Conservation (phyloP, 129 eudicot species). For the Sambucus nigra region DNA sequence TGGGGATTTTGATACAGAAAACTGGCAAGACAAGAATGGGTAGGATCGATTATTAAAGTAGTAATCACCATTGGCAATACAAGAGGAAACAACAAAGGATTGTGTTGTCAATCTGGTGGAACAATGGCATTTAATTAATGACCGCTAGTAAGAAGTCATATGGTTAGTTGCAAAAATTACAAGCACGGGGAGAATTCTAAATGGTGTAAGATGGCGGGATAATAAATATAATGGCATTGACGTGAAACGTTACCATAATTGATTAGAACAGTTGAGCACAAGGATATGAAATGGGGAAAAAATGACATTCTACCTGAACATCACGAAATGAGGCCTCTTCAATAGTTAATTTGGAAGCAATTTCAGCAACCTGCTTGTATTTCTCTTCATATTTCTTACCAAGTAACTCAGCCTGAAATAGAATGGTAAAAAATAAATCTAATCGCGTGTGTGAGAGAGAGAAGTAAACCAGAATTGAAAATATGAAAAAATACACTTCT, state of each 20-base stretch:
- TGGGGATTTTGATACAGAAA: not conserved
- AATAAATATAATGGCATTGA: not conserved
- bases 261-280: slow-evolving; percentile 1
- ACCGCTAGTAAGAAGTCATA: slow-evolving; percentile 1
- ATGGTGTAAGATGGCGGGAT: not conserved
- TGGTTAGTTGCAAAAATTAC: not conserved
- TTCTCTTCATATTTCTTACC: slow-evolving; percentile 93
- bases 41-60: not conserved
- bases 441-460: slow-evolving; percentile 1
- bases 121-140: not conserved
- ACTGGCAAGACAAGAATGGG: not conserved
- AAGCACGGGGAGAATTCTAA: not conserved
- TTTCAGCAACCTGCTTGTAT: slow-evolving; percentile 92
- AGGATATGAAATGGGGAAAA: not conserved
- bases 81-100: not conserved
- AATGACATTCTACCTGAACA: slow-evolving; percentile 45
- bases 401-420: slow-evolving; percentile 72
- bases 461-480: slow-evolving; percentile 1
- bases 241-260: slow-evolving; percentile 4
- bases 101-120: not conserved
- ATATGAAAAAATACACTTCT: slow-evolving; percentile 5
- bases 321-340: slow-evolving; percentile 97
- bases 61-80: not conserved
- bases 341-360: slow-evolving; percentile 86
- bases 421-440: not conserved